phyloP scores from a whole-genome alignment of 1,284 basidiomycete species.

The Malassezia dermatis region DNA sequence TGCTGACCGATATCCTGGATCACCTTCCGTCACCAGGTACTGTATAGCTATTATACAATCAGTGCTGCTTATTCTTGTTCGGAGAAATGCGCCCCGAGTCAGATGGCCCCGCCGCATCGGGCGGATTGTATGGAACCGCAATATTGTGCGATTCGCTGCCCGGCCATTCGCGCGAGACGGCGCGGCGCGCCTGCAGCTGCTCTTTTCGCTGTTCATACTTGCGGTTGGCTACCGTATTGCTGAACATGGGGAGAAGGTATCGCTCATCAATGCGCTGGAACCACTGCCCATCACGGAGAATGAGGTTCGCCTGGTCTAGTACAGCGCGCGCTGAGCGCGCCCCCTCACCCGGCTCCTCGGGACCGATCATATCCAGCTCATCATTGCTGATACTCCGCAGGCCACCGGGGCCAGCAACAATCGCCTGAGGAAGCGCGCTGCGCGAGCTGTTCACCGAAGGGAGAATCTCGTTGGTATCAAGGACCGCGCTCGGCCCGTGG shows the following conservation, averaged over 20 bases:
- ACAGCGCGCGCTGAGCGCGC: conserved; percentile 16
- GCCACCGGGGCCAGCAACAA: conserved; percentile 15
- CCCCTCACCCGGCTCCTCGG: neutral
- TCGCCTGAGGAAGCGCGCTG: conserved; percentile 5
- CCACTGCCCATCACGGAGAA: conserved; percentile 63
- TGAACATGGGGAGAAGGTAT: conserved; percentile 86
- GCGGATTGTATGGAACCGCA: conserved; percentile 6
- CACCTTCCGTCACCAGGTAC: neutral
- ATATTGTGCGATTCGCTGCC: neutral
- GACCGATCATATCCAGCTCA: conserved; percentile 3
- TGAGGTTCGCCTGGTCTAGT: conserved; percentile 39
- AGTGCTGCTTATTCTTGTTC: conserved; percentile 3
- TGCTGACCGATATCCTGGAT: conserved; percentile 1
- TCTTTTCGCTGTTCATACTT: conserved; percentile 45
- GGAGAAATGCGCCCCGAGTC: neutral
- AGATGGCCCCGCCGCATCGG: neutral
- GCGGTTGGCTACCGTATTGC: conserved; percentile 56
- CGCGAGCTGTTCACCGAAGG: neutral
- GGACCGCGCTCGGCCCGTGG: neutral
- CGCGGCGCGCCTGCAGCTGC: conserved; percentile 8
- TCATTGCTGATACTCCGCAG: conserved; percentile 7
- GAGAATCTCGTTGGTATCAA: neutral
- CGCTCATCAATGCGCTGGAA: conserved; percentile 91
- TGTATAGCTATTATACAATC: neutral
- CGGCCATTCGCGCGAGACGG: neutral